These are phyloP conservation scores for Chaetoceros tenuissimus DNA, from an alignment of 108 stramenopile species.

Conservation along the genomic window DNA sequence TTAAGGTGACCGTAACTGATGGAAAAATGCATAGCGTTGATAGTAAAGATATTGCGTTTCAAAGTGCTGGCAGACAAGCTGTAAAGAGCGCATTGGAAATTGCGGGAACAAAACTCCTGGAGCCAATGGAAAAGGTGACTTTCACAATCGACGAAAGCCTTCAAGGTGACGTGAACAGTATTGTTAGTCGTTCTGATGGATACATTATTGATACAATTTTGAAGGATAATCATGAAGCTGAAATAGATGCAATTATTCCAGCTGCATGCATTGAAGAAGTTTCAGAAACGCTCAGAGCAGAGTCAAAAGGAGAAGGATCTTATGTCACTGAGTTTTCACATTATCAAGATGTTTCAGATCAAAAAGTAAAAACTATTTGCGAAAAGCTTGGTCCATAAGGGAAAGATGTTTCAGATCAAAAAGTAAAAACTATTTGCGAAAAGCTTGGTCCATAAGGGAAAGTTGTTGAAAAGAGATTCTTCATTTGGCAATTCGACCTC, in stretches of 20 bases:
- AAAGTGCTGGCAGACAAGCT: constrained; percentile 15
- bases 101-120: constrained; percentile 15
- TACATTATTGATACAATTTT: neutral
- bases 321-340: constrained; percentile 15
- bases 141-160: constrained; percentile 9
- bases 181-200: neutral
- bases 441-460: too few relatives aligned
- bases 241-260: constrained; percentile 18
- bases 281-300: constrained; percentile 13
- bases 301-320: constrained; percentile 10
- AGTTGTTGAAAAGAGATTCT: too few relatives aligned
- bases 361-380: neutral
- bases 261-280: constrained; percentile 17
- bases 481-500: too few relatives aligned
- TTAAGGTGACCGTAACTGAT: constrained; percentile 18
- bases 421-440: neutral
- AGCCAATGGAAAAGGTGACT: constrained; percentile 25
- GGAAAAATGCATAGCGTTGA: constrained; percentile 32
- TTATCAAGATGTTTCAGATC: constrained; percentile 20
- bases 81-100: constrained; percentile 19
- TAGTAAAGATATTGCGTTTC: constrained; percentile 27
- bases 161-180: constrained; percentile 9
- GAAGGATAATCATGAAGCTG: too few relatives aligned
- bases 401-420: constrained; percentile 16
- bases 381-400: too few relatives aligned